Evolutionary conservation across 2,329 filamentous ascomycete genomes (phyloP).

Genomic region (Scedosporium dehoogii): DNA sequence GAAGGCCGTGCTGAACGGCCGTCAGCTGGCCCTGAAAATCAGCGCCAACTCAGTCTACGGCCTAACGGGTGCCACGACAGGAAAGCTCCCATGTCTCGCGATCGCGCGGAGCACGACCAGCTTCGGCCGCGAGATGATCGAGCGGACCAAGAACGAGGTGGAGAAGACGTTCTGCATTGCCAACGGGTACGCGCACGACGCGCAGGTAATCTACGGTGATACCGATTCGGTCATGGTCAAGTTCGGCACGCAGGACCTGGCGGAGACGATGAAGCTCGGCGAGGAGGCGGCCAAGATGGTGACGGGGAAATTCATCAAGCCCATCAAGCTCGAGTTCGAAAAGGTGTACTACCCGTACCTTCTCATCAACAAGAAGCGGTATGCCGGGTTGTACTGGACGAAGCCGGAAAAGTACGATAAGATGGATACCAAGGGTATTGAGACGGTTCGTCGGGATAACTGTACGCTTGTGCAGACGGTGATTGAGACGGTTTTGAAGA

Average conservation of each 20-base stretch:
- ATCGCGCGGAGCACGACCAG: slow-evolving; percentile 96
- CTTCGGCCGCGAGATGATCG: slow-evolving; percentile 98
- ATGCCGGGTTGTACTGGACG: slow-evolving; percentile 96
- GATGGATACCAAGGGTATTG: slow-evolving; percentile 99
- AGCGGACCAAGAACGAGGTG: slow-evolving; percentile 93
- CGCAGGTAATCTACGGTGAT: slow-evolving; percentile 96
- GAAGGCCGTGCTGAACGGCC: slow-evolving; percentile 94
- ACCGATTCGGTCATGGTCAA: slow-evolving; percentile 99
- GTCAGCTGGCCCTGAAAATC: slow-evolving; percentile 90
- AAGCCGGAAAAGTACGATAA: slow-evolving; percentile 93
- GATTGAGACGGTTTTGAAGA: slow-evolving; percentile 90
- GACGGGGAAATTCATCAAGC: slow-evolving; percentile 85
- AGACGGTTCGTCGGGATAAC: slow-evolving; percentile 95
- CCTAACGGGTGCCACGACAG: slow-evolving; percentile 88
- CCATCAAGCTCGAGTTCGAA: slow-evolving; percentile 98
- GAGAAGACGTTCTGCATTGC: slow-evolving; percentile 82
- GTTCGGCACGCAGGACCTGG: slow-evolving; percentile 80
- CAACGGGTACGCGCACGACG: slow-evolving; percentile 90
- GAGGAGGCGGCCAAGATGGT: slow-evolving; percentile 84
- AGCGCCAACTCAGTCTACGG: slow-evolving; percentile 98
- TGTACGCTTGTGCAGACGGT: slow-evolving; percentile 92
- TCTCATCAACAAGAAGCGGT: slow-evolving; percentile 99
- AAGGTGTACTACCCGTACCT: slow-evolving; percentile 98
- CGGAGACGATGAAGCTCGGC: slow-evolving; percentile 89
- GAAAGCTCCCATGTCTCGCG: slow-evolving; percentile 86